A percentile compares a stretch with the other conserved stretches of the same genome.
phyloP scores from a whole-genome alignment of 2,329 filamentous ascomycete genomes.

The Bimuria novae-zelandiae region DNA sequence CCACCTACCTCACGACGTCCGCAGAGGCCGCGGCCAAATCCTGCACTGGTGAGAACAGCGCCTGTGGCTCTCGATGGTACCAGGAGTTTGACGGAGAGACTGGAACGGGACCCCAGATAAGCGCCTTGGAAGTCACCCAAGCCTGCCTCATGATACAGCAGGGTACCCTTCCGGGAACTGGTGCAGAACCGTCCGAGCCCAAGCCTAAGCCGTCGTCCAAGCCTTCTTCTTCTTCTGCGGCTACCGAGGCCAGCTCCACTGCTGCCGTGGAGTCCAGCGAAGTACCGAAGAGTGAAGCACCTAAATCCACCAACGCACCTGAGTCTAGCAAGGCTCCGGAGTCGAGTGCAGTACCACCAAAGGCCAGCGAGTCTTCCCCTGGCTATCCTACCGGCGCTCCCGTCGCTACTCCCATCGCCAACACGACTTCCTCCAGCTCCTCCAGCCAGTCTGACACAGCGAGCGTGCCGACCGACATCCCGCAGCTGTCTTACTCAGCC shows the following conservation, averaged over 20 bases:
- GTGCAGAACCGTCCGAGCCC: slow-evolving; percentile 24
- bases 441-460: slow-evolving; percentile 3
- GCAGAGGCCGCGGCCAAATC: slow-evolving; percentile 50
- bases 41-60: slow-evolving; percentile 49
- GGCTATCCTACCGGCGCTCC: slow-evolving; percentile 5
- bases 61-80: slow-evolving; percentile 55
- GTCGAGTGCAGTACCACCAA: slow-evolving; percentile 12
- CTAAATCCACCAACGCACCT: neutral
- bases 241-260: slow-evolving; percentile 13
- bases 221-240: slow-evolving; percentile 11
- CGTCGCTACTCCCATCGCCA: neutral
- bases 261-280: neutral
- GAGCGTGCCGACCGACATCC: slow-evolving; percentile 9
- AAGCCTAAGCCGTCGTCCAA: slow-evolving; percentile 18
- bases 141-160: slow-evolving; percentile 46
- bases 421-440: neutral
- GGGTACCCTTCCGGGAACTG: slow-evolving; percentile 34
- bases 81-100: slow-evolving; percentile 47
- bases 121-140: slow-evolving; percentile 52
- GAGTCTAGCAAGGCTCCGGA: neutral
- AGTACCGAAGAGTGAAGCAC: no score
- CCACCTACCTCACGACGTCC: slow-evolving; percentile 46
- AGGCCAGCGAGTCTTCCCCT: slow-evolving; percentile 4
- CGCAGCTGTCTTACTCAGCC: slow-evolving; percentile 1
- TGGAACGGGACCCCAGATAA: slow-evolving; percentile 52